A percentile compares a stretch with the other conserved stretches of the same genome.
Evolutionary conservation across 176 grass and related monocot genomes (phyloP).

Genomic region (Pontederia crassipes): DNA sequence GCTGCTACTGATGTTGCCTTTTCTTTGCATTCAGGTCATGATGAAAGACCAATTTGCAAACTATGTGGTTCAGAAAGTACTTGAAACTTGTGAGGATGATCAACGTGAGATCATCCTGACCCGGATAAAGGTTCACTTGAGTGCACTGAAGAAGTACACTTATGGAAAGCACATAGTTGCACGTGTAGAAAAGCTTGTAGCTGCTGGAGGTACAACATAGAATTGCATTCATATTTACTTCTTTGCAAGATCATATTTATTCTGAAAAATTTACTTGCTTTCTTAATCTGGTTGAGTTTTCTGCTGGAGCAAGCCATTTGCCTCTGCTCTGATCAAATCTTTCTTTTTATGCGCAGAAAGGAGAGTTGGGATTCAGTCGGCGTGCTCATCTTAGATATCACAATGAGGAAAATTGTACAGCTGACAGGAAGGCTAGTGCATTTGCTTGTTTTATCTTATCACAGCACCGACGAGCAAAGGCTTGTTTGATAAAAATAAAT

Average conservation of each 20-base stretch:
- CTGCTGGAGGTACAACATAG: constrained; percentile 3
- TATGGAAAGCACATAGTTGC: constrained; percentile 12
- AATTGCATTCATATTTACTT: not conserved
- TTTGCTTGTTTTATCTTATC: too few relatives aligned
- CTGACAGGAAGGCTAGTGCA: not conserved
- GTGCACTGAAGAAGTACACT: constrained; percentile 7
- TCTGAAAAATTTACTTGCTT: not conserved
- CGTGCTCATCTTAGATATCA: not conserved
- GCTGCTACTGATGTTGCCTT: not conserved
- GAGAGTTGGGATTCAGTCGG: not conserved
- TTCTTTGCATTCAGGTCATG: constrained; percentile 1
- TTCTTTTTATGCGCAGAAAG: constrained; percentile 3
- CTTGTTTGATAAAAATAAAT: too few relatives aligned
- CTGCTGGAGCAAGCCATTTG: not conserved
- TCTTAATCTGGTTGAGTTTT: not conserved
- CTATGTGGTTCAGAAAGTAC: constrained; percentile 6
- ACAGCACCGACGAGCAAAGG: too few relatives aligned
- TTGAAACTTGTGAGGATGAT: constrained; percentile 1
- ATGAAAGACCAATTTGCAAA: constrained; percentile 14
- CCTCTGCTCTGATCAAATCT: not conserved
- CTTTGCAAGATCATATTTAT: not conserved
- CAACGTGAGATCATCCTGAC: constrained; percentile 7
- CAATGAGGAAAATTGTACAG: not conserved
- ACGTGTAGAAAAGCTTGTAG: constrained; percentile 9
- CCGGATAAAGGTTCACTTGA: constrained; percentile 9